Percentiles rank a stretch among this genome's conserved stretches.
Evolutionary conservation across 192 early-diverging fungal genomes (phyloP).

Genomic region (Powellomyces hirtus): DNA sequence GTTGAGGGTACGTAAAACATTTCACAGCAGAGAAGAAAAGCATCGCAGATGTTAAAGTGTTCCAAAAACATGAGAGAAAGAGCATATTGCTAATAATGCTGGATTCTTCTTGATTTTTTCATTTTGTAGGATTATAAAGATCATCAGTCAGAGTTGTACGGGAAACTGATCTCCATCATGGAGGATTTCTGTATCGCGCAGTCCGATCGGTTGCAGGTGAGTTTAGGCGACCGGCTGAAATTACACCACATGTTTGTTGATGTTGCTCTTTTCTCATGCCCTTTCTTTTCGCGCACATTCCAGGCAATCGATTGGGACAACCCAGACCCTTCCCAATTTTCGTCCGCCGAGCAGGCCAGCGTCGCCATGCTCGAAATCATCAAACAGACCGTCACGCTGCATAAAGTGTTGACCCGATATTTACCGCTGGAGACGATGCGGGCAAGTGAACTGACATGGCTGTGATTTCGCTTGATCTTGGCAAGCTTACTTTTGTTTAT

Average conservation of each 20-base stretch:
- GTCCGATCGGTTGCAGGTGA: constrained; percentile 68
- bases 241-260: no score
- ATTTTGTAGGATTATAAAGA: constrained; percentile 73
- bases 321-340: constrained; percentile 36
- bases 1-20: constrained; percentile 49
- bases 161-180: constrained; percentile 94
- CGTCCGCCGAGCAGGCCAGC: constrained; percentile 30
- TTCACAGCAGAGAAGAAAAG: no score
- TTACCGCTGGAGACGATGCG: constrained; percentile 70
- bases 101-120: no score
- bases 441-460: constrained; percentile 35
- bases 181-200: constrained; percentile 81
- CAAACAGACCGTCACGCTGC: constrained; percentile 86
- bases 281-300: not conserved
- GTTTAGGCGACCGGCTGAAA: constrained; percentile 1
- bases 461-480: not conserved
- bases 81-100: not conserved
- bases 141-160: constrained; percentile 88
- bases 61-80: not conserved
- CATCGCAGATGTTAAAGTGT: no score
- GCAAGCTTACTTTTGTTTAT: not conserved
- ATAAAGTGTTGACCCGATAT: constrained; percentile 88
- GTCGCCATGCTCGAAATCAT: constrained; percentile 77
- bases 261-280: no score
- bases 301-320: constrained; percentile 57